Conservation (phyloP, 108 stramenopile species). For the Aurantiochytrium sp. region DNA sequence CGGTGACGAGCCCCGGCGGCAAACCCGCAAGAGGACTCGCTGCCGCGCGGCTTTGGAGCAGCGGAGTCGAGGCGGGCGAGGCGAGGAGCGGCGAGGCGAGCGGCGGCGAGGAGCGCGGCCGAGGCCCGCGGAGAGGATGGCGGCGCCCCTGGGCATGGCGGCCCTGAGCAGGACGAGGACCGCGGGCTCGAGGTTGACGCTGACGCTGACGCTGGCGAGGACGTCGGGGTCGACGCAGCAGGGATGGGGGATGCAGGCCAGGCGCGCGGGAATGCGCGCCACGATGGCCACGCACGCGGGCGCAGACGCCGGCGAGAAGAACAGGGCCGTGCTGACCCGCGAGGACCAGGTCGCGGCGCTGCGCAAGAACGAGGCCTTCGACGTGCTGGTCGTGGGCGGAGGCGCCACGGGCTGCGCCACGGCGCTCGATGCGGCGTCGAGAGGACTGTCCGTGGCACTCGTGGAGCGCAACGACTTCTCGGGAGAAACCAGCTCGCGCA, state of each 20-base stretch:
- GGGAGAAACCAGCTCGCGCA: conserved; percentile 39
- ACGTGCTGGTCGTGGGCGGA: conserved; percentile 53
- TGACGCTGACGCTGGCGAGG: no score
- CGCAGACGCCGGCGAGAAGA: not conserved
- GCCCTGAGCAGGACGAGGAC: no score
- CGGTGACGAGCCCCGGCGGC: no score
- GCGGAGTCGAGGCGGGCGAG: no score
- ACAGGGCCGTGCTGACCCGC: not conserved
- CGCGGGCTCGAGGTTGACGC: no score
- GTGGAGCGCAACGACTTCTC: conserved; percentile 47
- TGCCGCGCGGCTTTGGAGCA: no score
- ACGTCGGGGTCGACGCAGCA: no score
- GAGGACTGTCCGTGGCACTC: conserved; percentile 45
- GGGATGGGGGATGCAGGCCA: not conserved
- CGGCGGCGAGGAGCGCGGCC: no score
- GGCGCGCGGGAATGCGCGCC: not conserved
- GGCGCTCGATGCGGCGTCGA: conserved; percentile 47
- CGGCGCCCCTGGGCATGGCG: no score
- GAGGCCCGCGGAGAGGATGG: no score
- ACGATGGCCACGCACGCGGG: not conserved
- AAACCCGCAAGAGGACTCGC: no score
- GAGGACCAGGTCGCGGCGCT: not conserved
- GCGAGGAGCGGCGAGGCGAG: no score
- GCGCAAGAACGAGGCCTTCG: conserved; percentile 35
- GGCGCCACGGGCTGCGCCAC: conserved; percentile 36